Percentiles rank a stretch among this genome's conserved stretches.
These are phyloP conservation scores for Aspergillus sclerotiicarbonarius DNA, from an alignment of 495 filamentous ascomycete genomes.

Conservation along the genomic window DNA sequence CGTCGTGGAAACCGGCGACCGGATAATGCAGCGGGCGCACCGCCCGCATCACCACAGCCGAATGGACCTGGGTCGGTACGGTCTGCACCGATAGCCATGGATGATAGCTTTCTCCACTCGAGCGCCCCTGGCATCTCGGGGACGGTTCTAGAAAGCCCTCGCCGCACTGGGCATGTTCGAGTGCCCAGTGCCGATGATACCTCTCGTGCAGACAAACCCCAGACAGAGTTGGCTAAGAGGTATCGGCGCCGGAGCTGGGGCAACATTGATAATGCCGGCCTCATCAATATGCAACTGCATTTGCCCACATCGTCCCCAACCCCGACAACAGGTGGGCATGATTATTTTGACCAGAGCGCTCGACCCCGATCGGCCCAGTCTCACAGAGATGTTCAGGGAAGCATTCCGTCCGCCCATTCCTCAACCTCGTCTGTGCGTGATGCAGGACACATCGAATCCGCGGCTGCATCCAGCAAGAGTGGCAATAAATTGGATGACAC, in stretches of 20 bases:
- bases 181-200: slow-evolving; percentile 56
- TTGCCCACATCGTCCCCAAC: slow-evolving; percentile 30
- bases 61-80: slow-evolving; percentile 13
- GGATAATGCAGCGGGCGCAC: slow-evolving; percentile 42
- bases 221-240: slow-evolving; percentile 66
- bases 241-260: slow-evolving; percentile 83
- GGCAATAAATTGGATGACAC: slow-evolving; percentile 64
- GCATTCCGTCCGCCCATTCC: slow-evolving; percentile 49
- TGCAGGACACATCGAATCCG: slow-evolving; percentile 11
- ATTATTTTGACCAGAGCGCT: slow-evolving; percentile 36
- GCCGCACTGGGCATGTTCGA: slow-evolving; percentile 33
- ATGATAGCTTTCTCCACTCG: slow-evolving; percentile 24
- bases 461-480: slow-evolving; percentile 53
- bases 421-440: slow-evolving; percentile 51
- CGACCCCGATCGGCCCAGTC: slow-evolving; percentile 55
- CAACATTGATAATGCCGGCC: slow-evolving; percentile 63
- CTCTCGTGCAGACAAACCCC: slow-evolving; percentile 35
- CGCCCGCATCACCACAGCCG: slow-evolving; percentile 38
- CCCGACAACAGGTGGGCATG: slow-evolving; percentile 26
- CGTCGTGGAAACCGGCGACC: slow-evolving; percentile 54
- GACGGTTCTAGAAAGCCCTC: slow-evolving; percentile 11
- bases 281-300: slow-evolving; percentile 39
- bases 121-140: slow-evolving; percentile 6
- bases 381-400: slow-evolving; percentile 59
- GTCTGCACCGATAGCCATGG: slow-evolving; percentile 15